Evolutionary conservation across 2,329 filamentous ascomycete species (phyloP), one percentile per base, ranked within the genome.

Genomic region (Ceratocystis lukuohia): DNA sequence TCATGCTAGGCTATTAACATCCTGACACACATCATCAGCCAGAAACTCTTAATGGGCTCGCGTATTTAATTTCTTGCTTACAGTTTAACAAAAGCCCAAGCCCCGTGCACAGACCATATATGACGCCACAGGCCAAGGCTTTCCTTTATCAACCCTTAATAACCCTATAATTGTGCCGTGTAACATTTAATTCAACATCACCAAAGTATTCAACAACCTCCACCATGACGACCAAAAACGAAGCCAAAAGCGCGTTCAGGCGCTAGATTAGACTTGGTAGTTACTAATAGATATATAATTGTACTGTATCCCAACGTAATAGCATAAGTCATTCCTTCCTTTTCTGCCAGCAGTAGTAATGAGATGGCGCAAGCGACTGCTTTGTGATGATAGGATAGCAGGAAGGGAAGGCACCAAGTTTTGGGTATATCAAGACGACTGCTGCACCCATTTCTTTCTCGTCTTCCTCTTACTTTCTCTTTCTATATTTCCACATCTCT

Each of bases 381-480:
- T 12, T 56, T 15, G 25, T 56, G 12, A n/a, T 22, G 20, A 15
- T 20, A 6, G 25, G 1, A 15, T 56, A 25, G 25, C 28, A 56
- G 12, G 12, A 41, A 28, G 22, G 25, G 50, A 56, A 56, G 50
- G 8, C 12, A 3, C 50, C 50, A 2, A 12, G 12, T 25, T 28
- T 15, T 30, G 22, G 50, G 50, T 56, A 56, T 56, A 56, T 56
- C 41, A 64, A n/a, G 41, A 12, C 48, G 7, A 12, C 6, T 53
- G 15, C 5, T 68, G 69, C 69, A 69, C 48, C 68, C 41, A 69
- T 70, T 70, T 69, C 62, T 70, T 69, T 63, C 65, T 69, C 69
- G 71, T 68, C 65, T 70, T 65, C 20, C n/a, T 5, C 10, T 53
- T 7, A 6, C 20, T 45, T 2, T 65, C 17, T 45, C 53, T 37